phyloP scores from a whole-genome alignment of 2,329 filamentous ascomycete species.

The Leptodontidium sp. region DNA sequence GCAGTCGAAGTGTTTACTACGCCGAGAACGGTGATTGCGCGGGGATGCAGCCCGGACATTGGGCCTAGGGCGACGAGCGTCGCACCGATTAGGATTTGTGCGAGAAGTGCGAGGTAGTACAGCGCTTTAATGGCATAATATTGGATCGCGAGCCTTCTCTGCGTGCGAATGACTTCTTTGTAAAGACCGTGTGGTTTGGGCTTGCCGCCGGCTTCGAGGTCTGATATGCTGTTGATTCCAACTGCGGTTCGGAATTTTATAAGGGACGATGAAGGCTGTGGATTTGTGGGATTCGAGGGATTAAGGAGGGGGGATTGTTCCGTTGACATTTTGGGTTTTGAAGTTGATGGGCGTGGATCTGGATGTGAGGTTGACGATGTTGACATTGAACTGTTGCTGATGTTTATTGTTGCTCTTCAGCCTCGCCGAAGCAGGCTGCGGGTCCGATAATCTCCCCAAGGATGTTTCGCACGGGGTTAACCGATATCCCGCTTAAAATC shows the following conservation, averaged over 20 bases:
- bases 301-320: slow-evolving; percentile 35
- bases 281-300: slow-evolving; percentile 3
- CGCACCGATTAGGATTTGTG: slow-evolving; percentile 58
- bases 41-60: slow-evolving; percentile 56
- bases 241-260: slow-evolving; percentile 39
- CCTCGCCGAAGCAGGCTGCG: no score
- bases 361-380: no score
- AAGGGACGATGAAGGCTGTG: slow-evolving; percentile 29
- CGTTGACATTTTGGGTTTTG: slow-evolving; percentile 21
- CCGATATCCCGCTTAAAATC: no score
- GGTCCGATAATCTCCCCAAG: no score
- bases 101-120: slow-evolving; percentile 54
- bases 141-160: slow-evolving; percentile 47
- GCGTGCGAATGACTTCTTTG: slow-evolving; percentile 48
- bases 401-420: no score
- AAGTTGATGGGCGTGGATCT: no score
- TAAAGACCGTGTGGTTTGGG: slow-evolving; percentile 48
- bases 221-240: slow-evolving; percentile 36
- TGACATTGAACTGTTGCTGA: no score
- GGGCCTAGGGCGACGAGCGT: slow-evolving; percentile 57
- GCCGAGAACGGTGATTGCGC: slow-evolving; percentile 64
- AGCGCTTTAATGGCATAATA: slow-evolving; percentile 49
- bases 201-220: slow-evolving; percentile 36
- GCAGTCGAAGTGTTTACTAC: slow-evolving; percentile 70
- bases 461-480: no score